Percentiles rank a stretch among this genome's conserved stretches.
Conservation (phyloP, 148 eudicot genomes). For the Dianthus caryophyllus region DNA sequence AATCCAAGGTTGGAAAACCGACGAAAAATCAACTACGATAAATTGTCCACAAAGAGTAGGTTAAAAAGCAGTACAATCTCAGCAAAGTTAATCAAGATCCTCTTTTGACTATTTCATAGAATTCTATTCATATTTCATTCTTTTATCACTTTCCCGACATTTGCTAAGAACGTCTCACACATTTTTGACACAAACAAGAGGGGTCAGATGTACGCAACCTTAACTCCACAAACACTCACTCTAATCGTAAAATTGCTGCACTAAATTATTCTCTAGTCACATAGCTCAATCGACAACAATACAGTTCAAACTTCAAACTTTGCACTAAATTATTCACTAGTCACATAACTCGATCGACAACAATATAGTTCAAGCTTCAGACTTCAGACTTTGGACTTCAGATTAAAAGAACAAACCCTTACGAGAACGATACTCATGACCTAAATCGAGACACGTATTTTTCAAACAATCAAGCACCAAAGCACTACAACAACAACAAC, state of each 20-base stretch:
- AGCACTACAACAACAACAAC: too few species aligned
- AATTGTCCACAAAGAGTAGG: background rate
- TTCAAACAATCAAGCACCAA: conserved; percentile 1
- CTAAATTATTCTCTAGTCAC: too few species aligned
- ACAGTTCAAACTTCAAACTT: background rate
- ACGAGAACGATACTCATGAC: background rate
- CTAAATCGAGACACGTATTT: background rate
- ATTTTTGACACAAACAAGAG: too few species aligned
- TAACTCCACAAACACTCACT: background rate
- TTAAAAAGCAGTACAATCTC: background rate
- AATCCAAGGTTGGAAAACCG: background rate
- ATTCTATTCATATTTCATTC: background rate
- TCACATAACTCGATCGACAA: background rate
- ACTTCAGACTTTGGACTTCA: too few species aligned
- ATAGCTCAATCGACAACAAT: too few species aligned
- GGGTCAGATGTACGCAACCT: background rate
- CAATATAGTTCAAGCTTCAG: background rate
- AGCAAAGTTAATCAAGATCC: conserved; percentile 2
- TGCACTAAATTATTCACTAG: background rate
- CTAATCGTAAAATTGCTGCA: background rate
- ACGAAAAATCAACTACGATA: background rate
- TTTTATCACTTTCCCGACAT: background rate
- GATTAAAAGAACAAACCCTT: too few species aligned
- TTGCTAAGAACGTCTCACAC: background rate
- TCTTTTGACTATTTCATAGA: background rate